Evolutionary conservation across 768 basidiomycete species (phyloP).

Genomic region (Lactarius sp.): DNA sequence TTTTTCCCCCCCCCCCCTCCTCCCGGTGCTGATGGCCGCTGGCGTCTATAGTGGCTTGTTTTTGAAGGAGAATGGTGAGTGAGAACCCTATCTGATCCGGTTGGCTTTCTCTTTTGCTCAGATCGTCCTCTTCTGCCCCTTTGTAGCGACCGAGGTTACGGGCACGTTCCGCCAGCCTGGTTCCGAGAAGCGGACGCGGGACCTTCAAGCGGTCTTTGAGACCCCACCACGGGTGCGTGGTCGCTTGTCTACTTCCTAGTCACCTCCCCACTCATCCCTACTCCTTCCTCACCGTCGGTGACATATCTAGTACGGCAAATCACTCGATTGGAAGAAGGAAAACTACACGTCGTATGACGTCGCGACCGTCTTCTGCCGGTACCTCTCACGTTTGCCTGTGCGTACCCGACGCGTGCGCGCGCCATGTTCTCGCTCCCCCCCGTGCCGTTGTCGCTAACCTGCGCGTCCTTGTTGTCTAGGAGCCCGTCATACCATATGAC

Average conservation of each 20-base stretch:
- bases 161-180: constrained; percentile 96
- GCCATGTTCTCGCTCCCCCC: neutral
- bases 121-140: neutral
- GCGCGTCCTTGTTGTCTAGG: constrained; percentile 42
- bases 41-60: constrained; percentile 64
- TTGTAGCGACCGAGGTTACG: constrained; percentile 78
- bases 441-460: constrained; percentile 16
- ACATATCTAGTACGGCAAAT: constrained; percentile 76
- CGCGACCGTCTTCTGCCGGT: constrained; percentile 92
- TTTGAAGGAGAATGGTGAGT: constrained; percentile 86
- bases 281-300: constrained; percentile 6
- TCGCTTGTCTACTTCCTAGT: neutral
- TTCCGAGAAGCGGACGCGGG: constrained; percentile 93
- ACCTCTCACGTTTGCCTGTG: constrained; percentile 95
- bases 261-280: neutral
- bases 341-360: constrained; percentile 94
- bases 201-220: constrained; percentile 89
- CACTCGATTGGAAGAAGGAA: constrained; percentile 83
- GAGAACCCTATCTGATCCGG: constrained; percentile 1
- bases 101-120: neutral
- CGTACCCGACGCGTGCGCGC: constrained; percentile 33
- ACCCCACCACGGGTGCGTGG: constrained; percentile 69
- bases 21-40: neutral
- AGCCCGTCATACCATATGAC: constrained; percentile 89
- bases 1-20: too few species aligned